Evolutionary conservation across 2,329 filamentous ascomycete genomes (phyloP).

Genomic region (Talaromyces funiculosus): DNA sequence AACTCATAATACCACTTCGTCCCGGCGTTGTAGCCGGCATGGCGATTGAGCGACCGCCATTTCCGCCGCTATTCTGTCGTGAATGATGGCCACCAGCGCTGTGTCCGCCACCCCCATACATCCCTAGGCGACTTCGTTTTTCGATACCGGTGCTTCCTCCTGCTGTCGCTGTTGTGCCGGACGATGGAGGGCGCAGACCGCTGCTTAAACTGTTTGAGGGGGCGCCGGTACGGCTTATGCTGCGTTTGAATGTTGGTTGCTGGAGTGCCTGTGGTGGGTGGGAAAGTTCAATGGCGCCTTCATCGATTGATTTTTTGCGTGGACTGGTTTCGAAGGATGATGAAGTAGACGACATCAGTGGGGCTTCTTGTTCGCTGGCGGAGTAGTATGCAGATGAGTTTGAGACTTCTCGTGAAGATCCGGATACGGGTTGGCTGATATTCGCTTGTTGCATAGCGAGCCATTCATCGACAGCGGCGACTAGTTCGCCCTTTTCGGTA

Average conservation of each 20-base stretch:
- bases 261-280: too few species aligned
- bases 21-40: constrained; percentile 31
- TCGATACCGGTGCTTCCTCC: constrained; percentile 25
- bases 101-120: constrained; percentile 18
- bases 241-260: constrained; percentile 8
- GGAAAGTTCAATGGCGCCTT: constrained; percentile 17
- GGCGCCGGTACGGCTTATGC: constrained; percentile 18
- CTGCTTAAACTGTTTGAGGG: constrained; percentile 14
- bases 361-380: constrained; percentile 6
- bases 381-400: constrained; percentile 12
- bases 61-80: constrained; percentile 33
- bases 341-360: not conserved
- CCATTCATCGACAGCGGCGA: constrained; percentile 45
- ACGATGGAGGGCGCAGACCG: constrained; percentile 28
- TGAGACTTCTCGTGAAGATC: constrained; percentile 14
- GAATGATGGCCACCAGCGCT: constrained; percentile 22
- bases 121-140: constrained; percentile 23
- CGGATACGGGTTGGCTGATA: constrained; percentile 1
- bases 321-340: not conserved
- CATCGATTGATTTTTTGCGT: not conserved
- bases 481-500: constrained; percentile 43
- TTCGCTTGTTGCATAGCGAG: constrained; percentile 33
- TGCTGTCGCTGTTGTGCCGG: constrained; percentile 15
- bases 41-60: constrained; percentile 28
- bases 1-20: constrained; percentile 73